Percentiles rank a stretch among this genome's conserved stretches.
phyloP scores from a whole-genome alignment of 2,329 filamentous ascomycete species.

The Aspergillus sp. region DNA sequence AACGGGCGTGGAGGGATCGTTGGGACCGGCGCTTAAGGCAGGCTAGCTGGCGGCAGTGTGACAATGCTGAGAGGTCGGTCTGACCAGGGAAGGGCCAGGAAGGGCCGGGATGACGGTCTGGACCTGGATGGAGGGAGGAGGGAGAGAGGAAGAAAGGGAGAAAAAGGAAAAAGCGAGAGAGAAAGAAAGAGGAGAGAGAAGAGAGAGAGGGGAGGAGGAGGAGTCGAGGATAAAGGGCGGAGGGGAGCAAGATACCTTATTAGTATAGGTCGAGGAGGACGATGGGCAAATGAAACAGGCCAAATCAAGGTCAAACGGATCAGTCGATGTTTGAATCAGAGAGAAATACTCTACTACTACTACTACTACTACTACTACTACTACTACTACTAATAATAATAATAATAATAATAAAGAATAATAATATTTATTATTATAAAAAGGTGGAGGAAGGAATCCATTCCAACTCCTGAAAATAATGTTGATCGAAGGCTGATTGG shows the following conservation, averaged over 20 bases:
- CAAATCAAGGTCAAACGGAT: background rate
- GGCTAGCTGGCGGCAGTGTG: slow-evolving; percentile 25
- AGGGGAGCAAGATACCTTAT: background rate
- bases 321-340: background rate
- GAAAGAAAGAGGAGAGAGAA: slow-evolving; percentile 7
- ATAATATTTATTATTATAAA: too few relatives aligned
- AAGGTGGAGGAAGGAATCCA: slow-evolving; percentile 1
- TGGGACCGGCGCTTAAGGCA: slow-evolving; percentile 23
- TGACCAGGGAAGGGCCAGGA: slow-evolving; percentile 17
- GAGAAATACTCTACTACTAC: background rate
- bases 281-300: background rate
- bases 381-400: background rate
- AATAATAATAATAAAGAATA: background rate
- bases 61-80: slow-evolving; percentile 22
- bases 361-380: background rate
- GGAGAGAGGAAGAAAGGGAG: slow-evolving; percentile 5
- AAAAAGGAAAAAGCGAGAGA: slow-evolving; percentile 15
- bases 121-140: slow-evolving; percentile 10
- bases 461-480: slow-evolving; percentile 16
- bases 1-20: slow-evolving; percentile 17
- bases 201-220: slow-evolving; percentile 8
- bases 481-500: slow-evolving; percentile 18
- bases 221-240: slow-evolving; percentile 8
- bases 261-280: slow-evolving; percentile 3
- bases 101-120: slow-evolving; percentile 21